Evolutionary conservation across 2,329 filamentous ascomycete species (phyloP).

Genomic region (Aspergillus fischeri): DNA sequence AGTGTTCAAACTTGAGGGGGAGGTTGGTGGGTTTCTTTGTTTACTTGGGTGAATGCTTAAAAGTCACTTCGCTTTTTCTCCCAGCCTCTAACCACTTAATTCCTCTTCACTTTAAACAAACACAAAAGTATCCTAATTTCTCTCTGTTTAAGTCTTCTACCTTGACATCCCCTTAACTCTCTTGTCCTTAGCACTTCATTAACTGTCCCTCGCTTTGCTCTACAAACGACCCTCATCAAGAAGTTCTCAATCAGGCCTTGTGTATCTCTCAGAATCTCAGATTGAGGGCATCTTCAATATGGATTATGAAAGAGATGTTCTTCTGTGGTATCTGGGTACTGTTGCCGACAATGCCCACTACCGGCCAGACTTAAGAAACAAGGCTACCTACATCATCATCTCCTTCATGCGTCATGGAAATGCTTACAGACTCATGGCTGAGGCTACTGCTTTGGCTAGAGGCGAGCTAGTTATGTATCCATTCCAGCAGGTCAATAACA

Average conservation of each 20-base stretch:
- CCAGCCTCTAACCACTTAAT: background rate
- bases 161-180: background rate
- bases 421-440: constrained; percentile 16
- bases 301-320: constrained; percentile 1
- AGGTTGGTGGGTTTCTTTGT: constrained; percentile 18
- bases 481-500: constrained; percentile 4
- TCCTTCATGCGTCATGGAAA: constrained; percentile 15
- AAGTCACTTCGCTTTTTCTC: constrained; percentile 3
- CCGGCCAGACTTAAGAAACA: constrained; percentile 5
- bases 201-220: background rate
- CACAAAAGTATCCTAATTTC: background rate
- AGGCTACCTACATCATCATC: constrained; percentile 13
- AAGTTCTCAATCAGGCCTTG: background rate
- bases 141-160: background rate
- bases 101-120: background rate
- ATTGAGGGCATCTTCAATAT: background rate
- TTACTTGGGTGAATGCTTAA: constrained; percentile 7
- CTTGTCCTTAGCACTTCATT: background rate
- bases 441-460: constrained; percentile 4
- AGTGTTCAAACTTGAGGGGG: constrained; percentile 8
- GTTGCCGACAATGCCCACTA: constrained; percentile 4
- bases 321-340: constrained; percentile 9
- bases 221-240: background rate
- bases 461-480: constrained; percentile 3
- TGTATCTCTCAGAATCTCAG: background rate